Base-by-base conservation (phyloP, 371 early-diverging fungal species). In the Nosema granulosis region DNA sequence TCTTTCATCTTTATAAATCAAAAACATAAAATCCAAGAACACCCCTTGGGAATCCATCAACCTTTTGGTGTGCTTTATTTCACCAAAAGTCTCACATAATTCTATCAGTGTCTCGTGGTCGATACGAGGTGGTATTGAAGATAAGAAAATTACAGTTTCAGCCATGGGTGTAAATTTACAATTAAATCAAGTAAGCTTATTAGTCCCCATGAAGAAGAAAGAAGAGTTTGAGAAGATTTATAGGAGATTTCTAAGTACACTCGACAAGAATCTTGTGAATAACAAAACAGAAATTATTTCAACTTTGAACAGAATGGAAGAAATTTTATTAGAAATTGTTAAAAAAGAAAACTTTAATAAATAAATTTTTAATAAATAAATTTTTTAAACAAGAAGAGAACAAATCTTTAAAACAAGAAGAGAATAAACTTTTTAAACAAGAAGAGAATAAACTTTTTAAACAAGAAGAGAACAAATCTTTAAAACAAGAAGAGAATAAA, bases 1-100 rank as follows among this genome's bases (percentile, higher is more conserved):
- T 56, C 56, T 56, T 56, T 56, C 56, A 22, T 56, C 56, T 56
- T 56, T 56, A 24, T 56, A 56, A 56, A 24, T n/a, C 3, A 56
- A 18, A 56, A 56, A 56, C 4, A 56, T 56, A 24, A 56, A 56
- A 22, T 26, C 26, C 9, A 56, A 22, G 26, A 9, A 56, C 16
- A 26, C 16, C 56, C 16, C 26, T 6, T 56, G 20, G 9, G 56
- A 56, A n/a, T 18, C 16, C 20, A 56, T 20, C 16, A 56, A 18
- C 4, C 6, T 9, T 3, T 56, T 56, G 24, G 26, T 20, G 3
- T 6, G 3, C 18, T 56, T 56, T 12, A 56, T n/a, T n/a, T 3
- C 3, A 22, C 56, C 56, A 56, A 9, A 56, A 22, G 16, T 56
- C 6, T 4, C 18, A 18, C 16, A 56, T 18, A 56, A 56, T n/a